phyloP scores from a whole-genome alignment of 2,329 filamentous ascomycete genomes.

The Cladosporium colombiae region DNA sequence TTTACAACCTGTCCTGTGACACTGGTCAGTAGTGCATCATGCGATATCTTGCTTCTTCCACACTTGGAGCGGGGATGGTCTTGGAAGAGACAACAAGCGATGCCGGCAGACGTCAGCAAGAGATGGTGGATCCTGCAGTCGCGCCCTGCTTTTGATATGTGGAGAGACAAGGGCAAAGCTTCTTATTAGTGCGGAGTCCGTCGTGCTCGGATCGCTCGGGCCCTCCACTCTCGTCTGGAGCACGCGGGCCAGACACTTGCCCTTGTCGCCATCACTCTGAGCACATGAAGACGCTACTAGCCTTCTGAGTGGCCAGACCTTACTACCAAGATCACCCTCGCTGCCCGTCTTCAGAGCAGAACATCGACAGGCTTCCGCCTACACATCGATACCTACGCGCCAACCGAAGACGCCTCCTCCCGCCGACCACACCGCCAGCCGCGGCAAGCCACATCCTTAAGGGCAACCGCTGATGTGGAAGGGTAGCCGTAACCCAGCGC shows the following conservation, averaged over 20 bases:
- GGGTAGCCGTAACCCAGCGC: constrained; percentile 13
- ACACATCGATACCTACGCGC: background rate
- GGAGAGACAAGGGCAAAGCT: constrained; percentile 16
- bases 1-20: background rate
- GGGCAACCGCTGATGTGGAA: constrained; percentile 17
- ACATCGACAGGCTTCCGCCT: background rate
- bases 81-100: constrained; percentile 7
- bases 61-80: background rate
- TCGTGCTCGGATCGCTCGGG: background rate
- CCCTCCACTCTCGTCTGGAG: constrained; percentile 2
- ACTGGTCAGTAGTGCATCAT: background rate
- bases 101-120: background rate
- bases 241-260: constrained; percentile 13
- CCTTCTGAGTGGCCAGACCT: background rate
- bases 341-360: background rate
- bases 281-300: background rate
- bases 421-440: constrained; percentile 14
- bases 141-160: constrained; percentile 2
- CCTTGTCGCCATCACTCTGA: constrained; percentile 11
- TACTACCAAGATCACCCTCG: background rate
- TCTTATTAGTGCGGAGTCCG: constrained; percentile 14
- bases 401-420: background rate
- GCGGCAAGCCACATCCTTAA: constrained; percentile 8
- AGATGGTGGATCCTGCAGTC: background rate
- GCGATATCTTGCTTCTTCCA: background rate